Conservation (phyloP, 2,329 filamentous ascomycete genomes). For the Apiospora saccharicola region DNA sequence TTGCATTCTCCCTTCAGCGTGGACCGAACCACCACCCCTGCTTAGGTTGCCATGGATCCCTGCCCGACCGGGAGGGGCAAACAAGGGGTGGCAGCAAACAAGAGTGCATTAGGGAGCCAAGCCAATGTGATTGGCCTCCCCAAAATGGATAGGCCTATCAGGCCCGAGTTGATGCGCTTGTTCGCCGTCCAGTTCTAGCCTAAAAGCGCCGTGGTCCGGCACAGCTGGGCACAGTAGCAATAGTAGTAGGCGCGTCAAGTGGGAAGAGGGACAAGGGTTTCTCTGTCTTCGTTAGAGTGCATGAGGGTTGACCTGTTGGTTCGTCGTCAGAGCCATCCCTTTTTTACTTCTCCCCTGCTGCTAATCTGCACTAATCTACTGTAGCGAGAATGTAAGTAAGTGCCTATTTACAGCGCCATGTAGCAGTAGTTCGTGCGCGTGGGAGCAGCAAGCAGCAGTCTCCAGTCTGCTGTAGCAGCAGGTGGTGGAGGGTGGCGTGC, state of each 20-base stretch:
- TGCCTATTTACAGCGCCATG: slow-evolving; percentile 1
- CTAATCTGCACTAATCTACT: slow-evolving; percentile 3
- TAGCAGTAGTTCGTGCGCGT: neutral
- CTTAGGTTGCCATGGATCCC: neutral
- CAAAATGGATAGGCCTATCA: slow-evolving; percentile 7
- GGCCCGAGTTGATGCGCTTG: slow-evolving; percentile 13
- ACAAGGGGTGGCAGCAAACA: slow-evolving; percentile 14
- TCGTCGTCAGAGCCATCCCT: neutral
- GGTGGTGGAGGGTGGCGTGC: slow-evolving; percentile 4
- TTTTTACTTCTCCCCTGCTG: neutral
- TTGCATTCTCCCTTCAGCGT: slow-evolving; percentile 20
- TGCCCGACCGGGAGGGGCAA: neutral
- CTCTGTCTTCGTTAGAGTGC: neutral
- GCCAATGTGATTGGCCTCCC: neutral
- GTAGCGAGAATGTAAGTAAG: slow-evolving; percentile 2
- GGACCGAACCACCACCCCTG: neutral
- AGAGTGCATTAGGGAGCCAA: slow-evolving; percentile 7
- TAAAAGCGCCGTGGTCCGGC: slow-evolving; percentile 12
- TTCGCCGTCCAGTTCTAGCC: slow-evolving; percentile 8
- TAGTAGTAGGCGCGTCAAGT: slow-evolving; percentile 5
- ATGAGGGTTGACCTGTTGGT: slow-evolving; percentile 1
- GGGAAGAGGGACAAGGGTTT: neutral
- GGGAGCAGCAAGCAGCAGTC: neutral
- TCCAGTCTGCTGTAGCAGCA: neutral
- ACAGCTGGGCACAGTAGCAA: neutral